Conservation (phyloP, 2,329 filamentous ascomycete genomes). For the Huntiella omanensis region DNA sequence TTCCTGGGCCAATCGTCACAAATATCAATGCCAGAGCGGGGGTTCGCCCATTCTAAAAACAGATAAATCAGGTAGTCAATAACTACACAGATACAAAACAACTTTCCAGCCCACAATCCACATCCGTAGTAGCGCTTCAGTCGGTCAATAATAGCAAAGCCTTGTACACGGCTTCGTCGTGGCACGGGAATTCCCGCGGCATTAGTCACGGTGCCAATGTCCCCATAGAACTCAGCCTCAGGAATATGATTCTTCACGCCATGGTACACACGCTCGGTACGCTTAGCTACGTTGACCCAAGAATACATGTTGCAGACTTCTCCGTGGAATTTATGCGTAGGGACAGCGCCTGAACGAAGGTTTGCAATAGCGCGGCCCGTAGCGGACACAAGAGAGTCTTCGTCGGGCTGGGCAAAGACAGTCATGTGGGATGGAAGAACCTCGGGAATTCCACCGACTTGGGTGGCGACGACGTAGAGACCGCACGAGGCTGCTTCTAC, state of each 20-base stretch:
- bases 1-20: conserved; percentile 88
- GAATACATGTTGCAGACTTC: conserved; percentile 98
- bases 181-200: conserved; percentile 35
- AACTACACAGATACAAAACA: conserved; percentile 87
- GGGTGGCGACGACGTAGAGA: conserved; percentile 88
- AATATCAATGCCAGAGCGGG: conserved; percentile 70
- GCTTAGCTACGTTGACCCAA: conserved; percentile 85
- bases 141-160: conserved; percentile 83
- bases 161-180: conserved; percentile 51
- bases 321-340: conserved; percentile 87
- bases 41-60: conserved; percentile 72
- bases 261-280: conserved; percentile 89
- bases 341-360: conserved; percentile 67
- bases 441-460: conserved; percentile 91
- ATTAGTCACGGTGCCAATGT: not conserved
- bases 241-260: conserved; percentile 74
- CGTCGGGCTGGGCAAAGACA: conserved; percentile 87
- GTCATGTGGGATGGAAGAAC: conserved; percentile 95
- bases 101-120: conserved; percentile 93
- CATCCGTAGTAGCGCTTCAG: conserved; percentile 95
- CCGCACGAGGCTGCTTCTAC: conserved; percentile 94
- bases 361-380: conserved; percentile 79
- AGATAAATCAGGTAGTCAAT: conserved; percentile 87
- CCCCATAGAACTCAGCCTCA: conserved; percentile 63
- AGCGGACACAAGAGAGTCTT: conserved; percentile 80